Evolutionary conservation across 768 basidiomycete genomes (phyloP).

Genomic region (Rhodotorula diobovata): DNA sequence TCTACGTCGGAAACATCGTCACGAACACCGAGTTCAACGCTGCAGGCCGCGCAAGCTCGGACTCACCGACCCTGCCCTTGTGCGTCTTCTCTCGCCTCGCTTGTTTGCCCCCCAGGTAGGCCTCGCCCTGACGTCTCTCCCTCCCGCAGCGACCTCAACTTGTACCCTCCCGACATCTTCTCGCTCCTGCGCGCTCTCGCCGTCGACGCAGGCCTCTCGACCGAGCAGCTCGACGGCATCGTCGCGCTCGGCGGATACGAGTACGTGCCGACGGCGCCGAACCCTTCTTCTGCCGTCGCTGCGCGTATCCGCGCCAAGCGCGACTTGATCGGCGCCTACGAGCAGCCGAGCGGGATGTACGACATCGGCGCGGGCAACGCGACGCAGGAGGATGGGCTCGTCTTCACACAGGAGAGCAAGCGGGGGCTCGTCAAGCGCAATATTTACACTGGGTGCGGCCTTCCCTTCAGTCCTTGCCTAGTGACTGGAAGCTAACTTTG

Average conservation of each 20-base stretch:
- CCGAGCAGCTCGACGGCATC: constrained; percentile 62
- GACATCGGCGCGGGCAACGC: constrained; percentile 1
- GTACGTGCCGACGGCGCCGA: constrained; percentile 43
- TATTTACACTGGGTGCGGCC: constrained; percentile 55
- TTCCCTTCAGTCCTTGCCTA: neutral
- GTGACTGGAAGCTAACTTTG: neutral
- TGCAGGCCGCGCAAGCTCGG: constrained; percentile 56
- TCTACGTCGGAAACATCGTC: constrained; percentile 61
- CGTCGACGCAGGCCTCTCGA: constrained; percentile 60
- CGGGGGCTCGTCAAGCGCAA: constrained; percentile 48
- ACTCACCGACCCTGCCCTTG: constrained; percentile 55
- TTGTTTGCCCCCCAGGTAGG: neutral
- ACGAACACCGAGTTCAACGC: constrained; percentile 55
- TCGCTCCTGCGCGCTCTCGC: constrained; percentile 66
- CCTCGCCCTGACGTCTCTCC: too few relatives aligned
- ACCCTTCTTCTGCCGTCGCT: neutral
- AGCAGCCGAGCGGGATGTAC: neutral
- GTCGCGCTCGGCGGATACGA: constrained; percentile 64
- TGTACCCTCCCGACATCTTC: constrained; percentile 63
- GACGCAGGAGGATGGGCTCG: constrained; percentile 42
- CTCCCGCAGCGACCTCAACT: constrained; percentile 59
- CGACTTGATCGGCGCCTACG: neutral
- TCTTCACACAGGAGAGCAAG: constrained; percentile 43
- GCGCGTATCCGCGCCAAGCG: neutral
- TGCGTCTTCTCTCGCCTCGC: neutral